phyloP scores from a whole-genome alignment of 768 basidiomycete species.

The Gymnopilus junonius region DNA sequence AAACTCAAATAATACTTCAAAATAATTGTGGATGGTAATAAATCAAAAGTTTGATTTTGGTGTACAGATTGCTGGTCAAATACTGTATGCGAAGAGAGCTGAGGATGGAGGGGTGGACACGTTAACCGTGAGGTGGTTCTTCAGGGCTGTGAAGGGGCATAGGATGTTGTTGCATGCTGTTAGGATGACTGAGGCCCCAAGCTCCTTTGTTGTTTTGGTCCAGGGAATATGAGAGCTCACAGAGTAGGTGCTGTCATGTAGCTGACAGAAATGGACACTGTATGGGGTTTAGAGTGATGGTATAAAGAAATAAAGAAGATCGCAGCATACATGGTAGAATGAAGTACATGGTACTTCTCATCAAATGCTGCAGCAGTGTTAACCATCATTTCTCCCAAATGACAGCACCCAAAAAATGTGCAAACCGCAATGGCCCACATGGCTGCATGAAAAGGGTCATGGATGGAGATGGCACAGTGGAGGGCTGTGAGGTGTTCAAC shows the following conservation, averaged over 20 bases:
- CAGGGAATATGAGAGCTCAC: too few relatives aligned
- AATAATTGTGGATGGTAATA: too few relatives aligned
- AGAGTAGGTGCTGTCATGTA: conserved; percentile 8
- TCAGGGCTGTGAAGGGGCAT: too few relatives aligned
- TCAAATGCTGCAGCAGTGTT: conserved; percentile 5
- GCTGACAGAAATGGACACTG: not conserved
- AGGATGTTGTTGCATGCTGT: too few relatives aligned
- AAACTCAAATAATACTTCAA: too few relatives aligned
- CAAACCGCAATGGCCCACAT: conserved; percentile 36
- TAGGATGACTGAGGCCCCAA: too few relatives aligned
- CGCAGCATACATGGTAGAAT: not conserved
- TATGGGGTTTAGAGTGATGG: too few relatives aligned
- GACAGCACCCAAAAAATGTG: conserved; percentile 41
- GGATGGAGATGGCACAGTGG: conserved; percentile 21
- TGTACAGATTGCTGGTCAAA: too few relatives aligned
- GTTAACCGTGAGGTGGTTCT: not conserved
- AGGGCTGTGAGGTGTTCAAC: conserved; percentile 34
- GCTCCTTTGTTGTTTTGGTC: too few relatives aligned
- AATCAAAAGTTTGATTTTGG: too few relatives aligned
- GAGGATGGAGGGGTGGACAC: not conserved
- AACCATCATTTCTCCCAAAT: conserved; percentile 33
- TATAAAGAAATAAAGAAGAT: too few relatives aligned
- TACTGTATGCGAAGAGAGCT: conserved; percentile 20
- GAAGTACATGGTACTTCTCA: not conserved
- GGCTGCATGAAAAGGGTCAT: conserved; percentile 33